Conservation (phyloP, 1,284 basidiomycete species). For the Baeospora myosura region DNA sequence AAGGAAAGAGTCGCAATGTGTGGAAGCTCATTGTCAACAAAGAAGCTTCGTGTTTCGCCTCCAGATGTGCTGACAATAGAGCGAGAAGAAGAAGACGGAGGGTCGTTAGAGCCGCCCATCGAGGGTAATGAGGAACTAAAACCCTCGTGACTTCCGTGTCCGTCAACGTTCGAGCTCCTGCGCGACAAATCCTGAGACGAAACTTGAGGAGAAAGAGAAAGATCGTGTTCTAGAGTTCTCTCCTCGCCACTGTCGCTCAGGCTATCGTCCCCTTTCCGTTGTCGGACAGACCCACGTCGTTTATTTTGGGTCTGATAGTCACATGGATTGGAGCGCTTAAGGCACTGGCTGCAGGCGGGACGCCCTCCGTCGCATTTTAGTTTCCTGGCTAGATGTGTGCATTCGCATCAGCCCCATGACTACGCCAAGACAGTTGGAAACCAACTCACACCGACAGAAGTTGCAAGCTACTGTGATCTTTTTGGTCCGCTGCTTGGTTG, state of each 20-base stretch:
- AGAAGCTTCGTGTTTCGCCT: constrained; percentile 32
- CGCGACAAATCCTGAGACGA: constrained; percentile 50
- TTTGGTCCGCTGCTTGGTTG: constrained; percentile 56
- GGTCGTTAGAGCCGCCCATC: constrained; percentile 2
- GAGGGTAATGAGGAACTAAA: constrained; percentile 9
- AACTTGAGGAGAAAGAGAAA: constrained; percentile 56
- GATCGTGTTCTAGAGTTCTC: constrained; percentile 46
- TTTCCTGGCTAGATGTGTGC: constrained; percentile 54
- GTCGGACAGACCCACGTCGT: constrained; percentile 50
- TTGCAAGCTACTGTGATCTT: constrained; percentile 82
- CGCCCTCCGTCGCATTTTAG: constrained; percentile 77
- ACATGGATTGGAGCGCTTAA: constrained; percentile 66
- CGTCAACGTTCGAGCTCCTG: constrained; percentile 54
- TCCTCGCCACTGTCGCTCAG: constrained; percentile 61
- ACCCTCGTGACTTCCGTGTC: constrained; percentile 28
- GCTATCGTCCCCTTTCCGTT: constrained; percentile 55
- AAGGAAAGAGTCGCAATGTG: constrained; percentile 61
- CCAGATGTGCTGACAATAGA: constrained; percentile 17
- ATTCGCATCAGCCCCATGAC: no score
- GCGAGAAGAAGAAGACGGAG: constrained; percentile 24
- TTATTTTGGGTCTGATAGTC: constrained; percentile 74
- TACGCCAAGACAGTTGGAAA: no score
- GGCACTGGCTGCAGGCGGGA: constrained; percentile 71
- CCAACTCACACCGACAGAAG: constrained; percentile 75
- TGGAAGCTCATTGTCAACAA: constrained; percentile 57